Evolutionary conservation across 768 basidiomycete species (phyloP), one percentile per base, ranked within the genome.

Genomic region (Gymnopilus junonius): DNA sequence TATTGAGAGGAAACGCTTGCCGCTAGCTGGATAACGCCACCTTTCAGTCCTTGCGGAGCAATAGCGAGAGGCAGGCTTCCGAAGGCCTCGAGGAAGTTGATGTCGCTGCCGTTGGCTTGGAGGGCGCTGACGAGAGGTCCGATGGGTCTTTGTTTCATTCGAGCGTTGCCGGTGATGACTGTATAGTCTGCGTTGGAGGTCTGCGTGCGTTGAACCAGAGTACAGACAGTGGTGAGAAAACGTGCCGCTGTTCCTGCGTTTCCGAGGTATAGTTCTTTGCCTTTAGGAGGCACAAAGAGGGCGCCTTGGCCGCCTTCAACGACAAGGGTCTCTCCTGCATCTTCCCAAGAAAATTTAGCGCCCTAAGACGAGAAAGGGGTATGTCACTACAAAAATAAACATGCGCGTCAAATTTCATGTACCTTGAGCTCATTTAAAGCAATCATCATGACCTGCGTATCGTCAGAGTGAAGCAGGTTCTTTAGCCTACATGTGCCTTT

Each of bases 381-480:
- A 15, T 56, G 45, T 60, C 14, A 10, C 8, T 15, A 25, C n/a
- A 31, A 54, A 46, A 62, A 50, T 37, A 48, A 43, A 34, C 31
- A 46, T 31, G n/a, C n/a, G n/a, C n/a, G n/a, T n/a, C n/a, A n/a
- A 60, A 34, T 12, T 17, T 58, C 37, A 69, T 23, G 35, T 59
- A 92, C 94, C 82, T 95, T 90, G 65, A 99, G 86, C 57, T 95
- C 93, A 43, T 87, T 80, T 31, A 99, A 82, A 34, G 96, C 97
- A 3, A 89, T 83, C 95, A 99, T 99, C 97, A 99, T 99, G 58
- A 99, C 97, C 68, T 96, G 95, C 0, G 97, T 99, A 73, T 99
- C 97, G 70, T 99, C 97, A 3, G 95, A 97, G 73, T 99, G 97
- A 35, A 99, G 81, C 5, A 99, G 78, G 69, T 99, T 99, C 75